Conservation (phyloP, 192 early-diverging fungal species). For the Jimgerdemannia lactiflua region DNA sequence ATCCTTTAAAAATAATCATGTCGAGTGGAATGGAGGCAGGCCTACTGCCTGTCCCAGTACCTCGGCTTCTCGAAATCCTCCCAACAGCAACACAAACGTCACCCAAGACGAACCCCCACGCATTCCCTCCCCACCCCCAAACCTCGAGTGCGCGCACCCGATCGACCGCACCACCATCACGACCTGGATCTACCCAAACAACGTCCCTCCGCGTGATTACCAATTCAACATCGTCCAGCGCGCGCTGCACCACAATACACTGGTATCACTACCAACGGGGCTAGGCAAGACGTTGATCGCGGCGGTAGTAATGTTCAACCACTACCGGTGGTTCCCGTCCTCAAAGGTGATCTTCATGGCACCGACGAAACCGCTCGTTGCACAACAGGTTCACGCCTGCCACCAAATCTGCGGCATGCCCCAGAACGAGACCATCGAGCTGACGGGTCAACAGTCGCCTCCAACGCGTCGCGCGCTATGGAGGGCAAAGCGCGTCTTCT, state of each 20-base stretch:
- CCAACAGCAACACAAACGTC: background rate
- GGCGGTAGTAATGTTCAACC: slow-evolving; percentile 91
- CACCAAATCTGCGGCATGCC: slow-evolving; percentile 78
- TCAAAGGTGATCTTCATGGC: slow-evolving; percentile 87
- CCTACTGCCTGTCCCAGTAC: too few species aligned
- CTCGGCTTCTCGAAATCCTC: too few species aligned
- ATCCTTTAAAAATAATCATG: slow-evolving; percentile 23
- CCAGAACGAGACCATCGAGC: slow-evolving; percentile 48
- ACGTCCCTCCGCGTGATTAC: slow-evolving; percentile 73
- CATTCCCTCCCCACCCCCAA: slow-evolving; percentile 9
- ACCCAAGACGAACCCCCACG: background rate
- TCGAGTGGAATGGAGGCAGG: background rate
- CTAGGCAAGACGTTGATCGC: slow-evolving; percentile 96
- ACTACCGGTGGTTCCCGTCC: slow-evolving; percentile 89
- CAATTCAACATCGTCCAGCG: slow-evolving; percentile 83
- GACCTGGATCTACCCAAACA: slow-evolving; percentile 78
- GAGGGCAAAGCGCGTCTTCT: slow-evolving; percentile 72
- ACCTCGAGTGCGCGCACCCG: slow-evolving; percentile 37
- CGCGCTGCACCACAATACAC: slow-evolving; percentile 78
- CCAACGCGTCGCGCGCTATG: slow-evolving; percentile 56
- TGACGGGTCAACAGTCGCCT: slow-evolving; percentile 61
- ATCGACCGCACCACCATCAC: slow-evolving; percentile 43
- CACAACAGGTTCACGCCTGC: slow-evolving; percentile 90
- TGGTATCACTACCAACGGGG: slow-evolving; percentile 82
- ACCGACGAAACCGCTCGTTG: slow-evolving; percentile 88